Conservation (phyloP, 192 early-diverging fungal species). For the Entomortierella parvispora region DNA sequence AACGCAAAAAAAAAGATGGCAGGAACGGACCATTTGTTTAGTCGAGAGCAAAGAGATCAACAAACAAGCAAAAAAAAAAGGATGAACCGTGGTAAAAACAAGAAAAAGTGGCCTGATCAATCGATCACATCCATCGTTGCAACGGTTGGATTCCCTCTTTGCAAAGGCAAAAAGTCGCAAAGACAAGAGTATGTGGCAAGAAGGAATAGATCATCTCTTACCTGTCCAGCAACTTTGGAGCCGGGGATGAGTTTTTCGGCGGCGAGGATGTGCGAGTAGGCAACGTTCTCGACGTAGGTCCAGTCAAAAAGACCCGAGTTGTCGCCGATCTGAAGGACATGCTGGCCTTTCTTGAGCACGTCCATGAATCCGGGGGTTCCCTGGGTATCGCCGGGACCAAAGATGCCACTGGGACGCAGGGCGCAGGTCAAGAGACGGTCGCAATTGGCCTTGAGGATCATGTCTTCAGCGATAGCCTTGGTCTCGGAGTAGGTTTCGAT, state of each 20-base stretch:
- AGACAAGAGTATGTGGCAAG: too few relatives aligned
- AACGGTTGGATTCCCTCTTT: too few relatives aligned
- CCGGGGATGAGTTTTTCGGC: constrained; percentile 70
- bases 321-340: constrained; percentile 84
- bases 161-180: too few relatives aligned
- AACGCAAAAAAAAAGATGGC: neutral
- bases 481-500: constrained; percentile 96
- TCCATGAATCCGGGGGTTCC: constrained; percentile 72
- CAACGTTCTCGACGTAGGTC: constrained; percentile 95
- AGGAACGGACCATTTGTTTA: neutral
- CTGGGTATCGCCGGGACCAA: constrained; percentile 87
- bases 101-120: constrained; percentile 11
- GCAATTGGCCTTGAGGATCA: constrained; percentile 81
- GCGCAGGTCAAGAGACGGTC: constrained; percentile 74
- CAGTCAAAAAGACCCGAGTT: constrained; percentile 88
- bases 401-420: constrained; percentile 90
- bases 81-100: neutral
- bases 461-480: constrained; percentile 78
- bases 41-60: neutral
- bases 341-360: constrained; percentile 68
- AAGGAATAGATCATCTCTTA: too few relatives aligned
- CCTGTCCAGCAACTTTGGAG: constrained; percentile 53
- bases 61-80: constrained; percentile 2
- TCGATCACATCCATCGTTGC: too few relatives aligned
- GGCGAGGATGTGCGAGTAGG: constrained; percentile 90